Evolutionary conservation across 805 yeast species (phyloP), one percentile per base, ranked within the genome.

Genomic region (Torulaspora quercuum): DNA sequence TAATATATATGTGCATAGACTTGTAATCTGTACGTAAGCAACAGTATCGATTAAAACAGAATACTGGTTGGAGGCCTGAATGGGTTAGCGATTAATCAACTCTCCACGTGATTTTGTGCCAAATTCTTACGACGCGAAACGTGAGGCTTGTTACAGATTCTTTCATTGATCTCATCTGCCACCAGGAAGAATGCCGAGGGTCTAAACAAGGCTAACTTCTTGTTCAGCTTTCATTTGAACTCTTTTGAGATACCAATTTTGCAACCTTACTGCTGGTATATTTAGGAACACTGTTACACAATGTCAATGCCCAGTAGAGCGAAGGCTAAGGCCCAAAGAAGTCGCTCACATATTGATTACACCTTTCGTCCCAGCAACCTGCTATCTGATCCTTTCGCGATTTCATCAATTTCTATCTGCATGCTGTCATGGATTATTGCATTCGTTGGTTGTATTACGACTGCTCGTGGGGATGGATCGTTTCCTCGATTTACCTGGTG

Each of bases 401-500:
- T 88, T 22, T 73, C 92, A 11, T 82, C 96, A 5, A 68, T 84
- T 24, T 76, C 88, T 1, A 76, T 89, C 35, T 82, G 88, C 1
- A 46, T 72, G 3, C 69, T 87, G 16, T 76, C 95, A 10, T 90
- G 97, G 97, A 68, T 87, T 41, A 75, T 92, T 33, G 85, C 95
- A 7, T 71, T 92, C 37, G 94, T 82, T 2, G 97, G 97, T 2
- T 84, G 95, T 10, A 78, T 84, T 12, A 78, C 83, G 1, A 58
- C 77, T 5, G 69, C 68, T 11, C 37, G 56, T 11, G 57, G 60
- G 12, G 39, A 49, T 16, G 59, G 63, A 10, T 47, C 61, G 5
- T 86, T 82, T 55, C 96, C 97, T 1, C 75, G 77, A 46, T 83
- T 90, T 62, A 76, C 92, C 3, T 90, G 98, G 98, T 92, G 98